Base-by-base conservation (phyloP, 257 asterid genomes). In the Plantago ovata region DNA sequence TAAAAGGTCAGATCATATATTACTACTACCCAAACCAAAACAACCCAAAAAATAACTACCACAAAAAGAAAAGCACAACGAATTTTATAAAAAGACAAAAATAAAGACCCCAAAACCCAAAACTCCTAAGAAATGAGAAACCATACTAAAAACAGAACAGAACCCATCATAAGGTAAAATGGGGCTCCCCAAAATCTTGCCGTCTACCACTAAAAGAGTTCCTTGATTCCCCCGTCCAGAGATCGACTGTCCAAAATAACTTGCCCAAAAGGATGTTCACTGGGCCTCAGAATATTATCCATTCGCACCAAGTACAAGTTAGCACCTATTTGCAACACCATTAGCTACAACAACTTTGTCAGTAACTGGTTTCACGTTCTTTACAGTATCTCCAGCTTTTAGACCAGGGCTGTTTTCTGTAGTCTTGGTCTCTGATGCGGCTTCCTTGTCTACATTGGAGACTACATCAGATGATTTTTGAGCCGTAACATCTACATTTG, bases 251-350 rank as follows among this genome's bases (percentile, higher is more conserved):
- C 65, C 45, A 18, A 24, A n/a, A n/a, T 13, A 32, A 19, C 13
- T 9, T 13, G 18, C 40, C 43, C 60, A 19, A 15, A 53, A 13
- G 9, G 33, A 16, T 48, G 54, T 23, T 9, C 10, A 5, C 9
- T 49, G 55, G 24, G 38, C 16, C 36, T 49, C 55, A 49, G 28
- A 9, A 41, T 59, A 33, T 61, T 57, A 21, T 13, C 23, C 65
- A 8, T 28, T 28, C 51, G 12, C 63, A 46, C 45, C 38, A 33
- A 48, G 36, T 28, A 33, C 9, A 49, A 10, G 36, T 74, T 75
- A 80, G 71, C 81, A 73, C 39, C 81, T 79, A 69, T 69, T 78
- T 21, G 80, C 72, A 67, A 67, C 72, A 19, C 75, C 81, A 28
- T 75, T 73, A 32, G 63, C 70, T 45, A 68, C 57, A 19, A 62